phyloP scores from a whole-genome alignment of 768 basidiomycete genomes.

The Leucosporidium yakuticum region DNA sequence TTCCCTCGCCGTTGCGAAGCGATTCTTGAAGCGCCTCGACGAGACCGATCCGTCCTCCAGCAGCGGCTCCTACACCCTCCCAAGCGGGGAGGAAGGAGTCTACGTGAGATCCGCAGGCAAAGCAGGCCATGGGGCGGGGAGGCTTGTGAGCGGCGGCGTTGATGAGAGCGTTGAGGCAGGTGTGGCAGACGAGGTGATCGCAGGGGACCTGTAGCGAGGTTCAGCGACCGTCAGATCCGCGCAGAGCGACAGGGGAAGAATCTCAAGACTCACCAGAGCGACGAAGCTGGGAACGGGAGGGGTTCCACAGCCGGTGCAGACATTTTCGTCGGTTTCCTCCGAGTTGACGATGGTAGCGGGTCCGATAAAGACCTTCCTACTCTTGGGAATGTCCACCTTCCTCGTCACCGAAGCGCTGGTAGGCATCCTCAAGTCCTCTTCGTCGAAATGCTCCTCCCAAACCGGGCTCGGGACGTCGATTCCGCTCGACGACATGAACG shows the following conservation, averaged over 20 bases:
- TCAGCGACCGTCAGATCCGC: neutral
- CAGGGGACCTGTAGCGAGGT: neutral
- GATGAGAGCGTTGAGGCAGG: slow-evolving; percentile 30
- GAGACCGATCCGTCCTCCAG: slow-evolving; percentile 10
- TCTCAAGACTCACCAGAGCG: slow-evolving; percentile 9
- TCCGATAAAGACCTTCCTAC: no score
- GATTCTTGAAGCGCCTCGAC: slow-evolving; percentile 2
- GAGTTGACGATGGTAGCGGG: neutral
- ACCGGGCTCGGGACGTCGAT: neutral
- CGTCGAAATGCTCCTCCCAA: neutral
- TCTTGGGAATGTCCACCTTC: neutral
- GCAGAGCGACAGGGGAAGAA: neutral
- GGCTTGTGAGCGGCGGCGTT: slow-evolving; percentile 33
- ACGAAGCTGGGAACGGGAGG: slow-evolving; percentile 15
- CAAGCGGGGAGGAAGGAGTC: neutral
- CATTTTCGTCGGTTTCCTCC: neutral
- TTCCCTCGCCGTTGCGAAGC: neutral
- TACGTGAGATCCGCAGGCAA: slow-evolving; percentile 12
- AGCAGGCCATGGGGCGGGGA: slow-evolving; percentile 27
- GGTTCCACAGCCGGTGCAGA: slow-evolving; percentile 15
- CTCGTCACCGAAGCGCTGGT: neutral
- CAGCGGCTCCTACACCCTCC: neutral
- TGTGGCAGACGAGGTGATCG: slow-evolving; percentile 24
- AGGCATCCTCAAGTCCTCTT: no score
- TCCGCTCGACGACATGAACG: neutral